These are phyloP conservation scores for Colletotrichum acutatum DNA, from an alignment of 2,329 filamentous ascomycete species.

Conservation along the genomic window DNA sequence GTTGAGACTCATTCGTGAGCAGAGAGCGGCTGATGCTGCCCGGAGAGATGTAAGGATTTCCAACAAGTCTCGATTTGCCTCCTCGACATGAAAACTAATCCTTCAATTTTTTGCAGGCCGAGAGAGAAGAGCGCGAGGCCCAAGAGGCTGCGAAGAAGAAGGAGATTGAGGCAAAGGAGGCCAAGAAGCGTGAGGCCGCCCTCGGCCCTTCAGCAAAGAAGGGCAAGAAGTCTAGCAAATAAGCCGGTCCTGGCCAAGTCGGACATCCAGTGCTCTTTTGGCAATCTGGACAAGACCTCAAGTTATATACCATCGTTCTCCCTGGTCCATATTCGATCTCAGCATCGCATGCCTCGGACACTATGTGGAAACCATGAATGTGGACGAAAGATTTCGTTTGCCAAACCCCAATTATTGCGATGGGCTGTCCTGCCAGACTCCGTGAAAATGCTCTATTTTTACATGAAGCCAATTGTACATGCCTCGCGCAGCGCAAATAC, in stretches of 20 bases:
- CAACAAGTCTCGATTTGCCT: not conserved
- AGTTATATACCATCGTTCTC: conserved; percentile 22
- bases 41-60: conserved; percentile 76
- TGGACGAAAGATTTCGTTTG: conserved; percentile 6
- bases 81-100: not conserved
- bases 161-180: conserved; percentile 66
- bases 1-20: conserved; percentile 83
- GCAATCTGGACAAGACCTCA: not conserved
- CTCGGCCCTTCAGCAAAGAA: conserved; percentile 54
- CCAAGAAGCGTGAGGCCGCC: conserved; percentile 65
- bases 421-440: not conserved
- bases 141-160: conserved; percentile 58
- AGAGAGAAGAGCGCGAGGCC: conserved; percentile 67
- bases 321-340: conserved; percentile 1
- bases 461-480: not conserved
- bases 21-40: conserved; percentile 84
- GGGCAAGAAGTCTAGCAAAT: conserved; percentile 54
- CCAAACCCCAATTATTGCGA: not conserved
- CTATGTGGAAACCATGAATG: not conserved
- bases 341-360: conserved; percentile 6
- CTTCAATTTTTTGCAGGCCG: conserved; percentile 53
- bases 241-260: not conserved
- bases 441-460: not conserved
- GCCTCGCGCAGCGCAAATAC: not conserved
- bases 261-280: not conserved